Percentiles rank a stretch among this genome's conserved stretches.
Conservation (phyloP, 257 asterid species). For the Solanum rostratum region DNA sequence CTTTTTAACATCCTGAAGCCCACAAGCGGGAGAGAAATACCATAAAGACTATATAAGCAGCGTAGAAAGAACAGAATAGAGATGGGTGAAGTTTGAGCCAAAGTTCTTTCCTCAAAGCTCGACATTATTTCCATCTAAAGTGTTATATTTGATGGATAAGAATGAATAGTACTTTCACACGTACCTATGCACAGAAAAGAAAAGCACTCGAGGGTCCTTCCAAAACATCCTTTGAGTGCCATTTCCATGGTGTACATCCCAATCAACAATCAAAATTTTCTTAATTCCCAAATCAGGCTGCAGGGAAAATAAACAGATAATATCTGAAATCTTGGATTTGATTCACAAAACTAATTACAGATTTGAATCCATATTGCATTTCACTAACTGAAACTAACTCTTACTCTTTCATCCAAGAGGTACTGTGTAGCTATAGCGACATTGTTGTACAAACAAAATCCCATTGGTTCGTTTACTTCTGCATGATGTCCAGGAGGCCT, state of each 20-base stretch:
- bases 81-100: neutral
- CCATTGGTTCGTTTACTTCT: conserved; percentile 78
- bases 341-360: neutral
- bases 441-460: conserved; percentile 86
- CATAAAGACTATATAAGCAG: neutral
- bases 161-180: neutral
- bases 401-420: conserved; percentile 72
- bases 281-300: conserved; percentile 72
- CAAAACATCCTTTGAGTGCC: conserved; percentile 93
- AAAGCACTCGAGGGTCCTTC: conserved; percentile 78
- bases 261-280: conserved; percentile 81
- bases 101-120: neutral
- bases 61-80: neutral
- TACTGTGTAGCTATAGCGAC: conserved; percentile 77
- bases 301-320: neutral
- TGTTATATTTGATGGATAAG: neutral
- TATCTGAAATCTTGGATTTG: neutral
- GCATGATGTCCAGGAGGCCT: conserved; percentile 99
- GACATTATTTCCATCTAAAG: neutral
- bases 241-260: conserved; percentile 99
- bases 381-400: conserved; percentile 16
- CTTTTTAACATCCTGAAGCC: neutral
- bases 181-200: conserved; percentile 98
- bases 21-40: neutral
- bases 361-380: neutral